Evolutionary conservation across 257 asterid species (phyloP), one percentile per base, ranked within the genome.

Genomic region (Petunia secreta): DNA sequence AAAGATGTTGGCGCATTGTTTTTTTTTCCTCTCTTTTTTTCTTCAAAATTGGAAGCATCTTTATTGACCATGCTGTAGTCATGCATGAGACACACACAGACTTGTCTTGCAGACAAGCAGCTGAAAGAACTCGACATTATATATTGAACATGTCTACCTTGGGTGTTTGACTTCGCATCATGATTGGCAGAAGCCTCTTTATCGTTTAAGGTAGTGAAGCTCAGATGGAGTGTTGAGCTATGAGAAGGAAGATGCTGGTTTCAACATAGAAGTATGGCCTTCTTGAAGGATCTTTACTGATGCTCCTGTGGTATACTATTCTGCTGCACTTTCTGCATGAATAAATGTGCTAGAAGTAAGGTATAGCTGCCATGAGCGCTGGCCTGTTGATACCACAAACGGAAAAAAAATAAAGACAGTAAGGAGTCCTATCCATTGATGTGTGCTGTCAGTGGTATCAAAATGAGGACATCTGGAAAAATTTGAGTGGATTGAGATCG

Each of bases 151-250:
- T 43, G 75, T 43, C 15, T 67, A 67, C 75, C 75, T 39, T 7
- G 54, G 15, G 2, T 0, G 4, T 67, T 67, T 67, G 36, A 67
- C 75, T 67, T 67, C 25, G 54, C 75, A 41, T 67, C 53, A 67
- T 67, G 75, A 67, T 67, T 67, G 75, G 53, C 52, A 43, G 55
- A 67, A 41, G 37, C 39, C 75, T 43, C 55, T 67, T 67, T 41
- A 67, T 43, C 50, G 8, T 50, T 67, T 67, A 8, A 36, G 37
- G 38, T 67, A 8, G 75, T 67, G 75, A 67, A 67, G n/a, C 75
- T 40, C 73, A 39, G 6, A 64, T 38, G 14, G 73, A 64, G 73
- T 11, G 73, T 48, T 64, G 53, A 66, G 3, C 39, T 43, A 15
- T 41, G 55, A 67, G 55, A 43, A 66, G 54, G 38, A 66, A 41